A percentile compares a stretch with the other conserved stretches of the same genome.
Evolutionary conservation across 225 moss, liverwort and hornwort genomes (phyloP).

Genomic region (Climacium dendroides): DNA sequence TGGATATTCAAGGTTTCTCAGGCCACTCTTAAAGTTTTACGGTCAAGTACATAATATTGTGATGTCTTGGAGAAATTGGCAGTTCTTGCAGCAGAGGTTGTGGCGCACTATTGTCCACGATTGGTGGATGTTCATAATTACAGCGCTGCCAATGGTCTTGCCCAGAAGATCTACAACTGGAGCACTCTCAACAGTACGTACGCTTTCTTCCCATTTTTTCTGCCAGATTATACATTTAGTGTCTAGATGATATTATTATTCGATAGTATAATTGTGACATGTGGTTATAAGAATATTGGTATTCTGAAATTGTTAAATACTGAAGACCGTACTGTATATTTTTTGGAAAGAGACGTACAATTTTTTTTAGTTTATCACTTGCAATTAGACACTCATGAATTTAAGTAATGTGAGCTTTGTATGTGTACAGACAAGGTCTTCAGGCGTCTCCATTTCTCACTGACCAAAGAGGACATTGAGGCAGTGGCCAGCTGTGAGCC

Average conservation of each 20-base stretch:
- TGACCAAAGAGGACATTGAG: constrained; percentile 93
- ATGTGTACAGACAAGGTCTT: constrained; percentile 76
- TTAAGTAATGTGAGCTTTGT: neutral
- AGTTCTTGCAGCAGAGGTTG: constrained; percentile 99
- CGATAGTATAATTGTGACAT: neutral
- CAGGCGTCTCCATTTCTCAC: constrained; percentile 74
- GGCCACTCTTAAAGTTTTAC: neutral
- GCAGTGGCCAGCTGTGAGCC: constrained; percentile 89
- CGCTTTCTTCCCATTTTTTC: neutral
- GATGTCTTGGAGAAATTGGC: neutral
- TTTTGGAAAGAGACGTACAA: neutral
- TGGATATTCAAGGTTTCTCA: neutral
- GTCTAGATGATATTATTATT: too few species aligned
- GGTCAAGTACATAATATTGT: neutral
- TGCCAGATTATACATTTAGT: neutral
- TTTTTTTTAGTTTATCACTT: neutral
- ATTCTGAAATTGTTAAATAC: neutral
- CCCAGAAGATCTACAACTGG: constrained; percentile 99
- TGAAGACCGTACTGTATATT: neutral
- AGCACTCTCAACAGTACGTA: constrained; percentile 86
- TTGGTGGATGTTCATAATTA: constrained; percentile 97
- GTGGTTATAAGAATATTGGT: neutral
- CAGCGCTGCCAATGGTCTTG: constrained; percentile 91
- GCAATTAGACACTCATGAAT: neutral
- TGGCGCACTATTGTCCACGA: constrained; percentile 95